Evolutionary conservation across 2,329 filamentous ascomycete species (phyloP).

Genomic region (Aspergillus sp.): DNA sequence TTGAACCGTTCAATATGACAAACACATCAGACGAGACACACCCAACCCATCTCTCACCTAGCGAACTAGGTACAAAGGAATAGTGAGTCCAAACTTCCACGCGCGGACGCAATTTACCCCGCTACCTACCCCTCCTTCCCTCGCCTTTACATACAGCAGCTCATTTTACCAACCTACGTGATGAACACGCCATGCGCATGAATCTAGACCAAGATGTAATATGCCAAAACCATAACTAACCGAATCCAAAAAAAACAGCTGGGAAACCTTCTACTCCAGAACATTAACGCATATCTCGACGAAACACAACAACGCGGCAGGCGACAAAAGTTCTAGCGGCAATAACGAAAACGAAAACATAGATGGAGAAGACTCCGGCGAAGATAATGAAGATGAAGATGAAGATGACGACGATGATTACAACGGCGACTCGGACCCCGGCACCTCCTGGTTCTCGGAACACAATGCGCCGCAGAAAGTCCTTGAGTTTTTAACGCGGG

Average conservation of each 20-base stretch:
- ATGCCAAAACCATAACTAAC: slow-evolving; percentile 1
- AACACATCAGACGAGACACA: slow-evolving; percentile 33
- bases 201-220: background rate
- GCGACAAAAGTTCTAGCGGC: slow-evolving; percentile 2
- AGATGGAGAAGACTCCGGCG: slow-evolving; percentile 65
- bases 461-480: slow-evolving; percentile 82
- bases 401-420: slow-evolving; percentile 60
- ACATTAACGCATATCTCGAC: slow-evolving; percentile 41
- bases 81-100: slow-evolving; percentile 62
- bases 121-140: background rate
- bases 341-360: slow-evolving; percentile 61
- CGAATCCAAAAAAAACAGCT: slow-evolving; percentile 50
- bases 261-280: slow-evolving; percentile 56
- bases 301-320: slow-evolving; percentile 17
- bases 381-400: slow-evolving; percentile 63
- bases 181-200: too few species aligned
- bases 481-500: slow-evolving; percentile 62
- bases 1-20: background rate
- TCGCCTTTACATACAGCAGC: background rate
- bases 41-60: slow-evolving; percentile 72
- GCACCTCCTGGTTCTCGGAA: slow-evolving; percentile 96
- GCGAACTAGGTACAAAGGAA: slow-evolving; percentile 80
- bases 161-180: background rate
- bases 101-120: slow-evolving; percentile 8
- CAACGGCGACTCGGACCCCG: slow-evolving; percentile 71